These are phyloP conservation scores for Orbilia javanica DNA, from an alignment of 2,329 filamentous ascomycete genomes.

Conservation along the genomic window DNA sequence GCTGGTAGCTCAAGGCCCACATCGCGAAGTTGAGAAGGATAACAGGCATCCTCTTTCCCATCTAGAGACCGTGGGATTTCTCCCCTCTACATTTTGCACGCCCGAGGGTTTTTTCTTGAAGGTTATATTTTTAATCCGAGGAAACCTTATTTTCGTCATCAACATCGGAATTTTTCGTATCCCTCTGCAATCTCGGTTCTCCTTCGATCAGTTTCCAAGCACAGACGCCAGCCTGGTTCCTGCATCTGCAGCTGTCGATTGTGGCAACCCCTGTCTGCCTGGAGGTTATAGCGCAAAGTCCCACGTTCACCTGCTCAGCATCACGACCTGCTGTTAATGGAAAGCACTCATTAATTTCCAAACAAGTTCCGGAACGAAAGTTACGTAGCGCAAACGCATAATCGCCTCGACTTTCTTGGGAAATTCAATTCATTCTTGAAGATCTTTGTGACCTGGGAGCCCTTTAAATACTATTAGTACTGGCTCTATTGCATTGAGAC, in stretches of 20 bases:
- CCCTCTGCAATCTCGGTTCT: conserved; percentile 22
- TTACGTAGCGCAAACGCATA: conserved; percentile 42
- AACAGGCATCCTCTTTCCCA: conserved; percentile 21
- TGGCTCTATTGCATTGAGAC: conserved; percentile 7
- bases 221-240: conserved; percentile 49
- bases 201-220: conserved; percentile 21
- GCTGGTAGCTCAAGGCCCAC: conserved; percentile 38
- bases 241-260: conserved; percentile 46
- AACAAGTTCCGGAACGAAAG: conserved; percentile 46
- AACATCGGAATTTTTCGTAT: neutral
- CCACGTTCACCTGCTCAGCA: conserved; percentile 28
- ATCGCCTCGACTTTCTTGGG: conserved; percentile 46
- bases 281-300: conserved; percentile 44
- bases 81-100: neutral
- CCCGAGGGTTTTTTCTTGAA: neutral
- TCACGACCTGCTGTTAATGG: conserved; percentile 56
- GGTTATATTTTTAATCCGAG: conserved; percentile 18
- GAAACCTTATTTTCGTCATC: conserved; percentile 12
- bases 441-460: neutral
- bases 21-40: conserved; percentile 34
- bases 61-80: conserved; percentile 3
- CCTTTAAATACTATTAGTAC: conserved; percentile 24
- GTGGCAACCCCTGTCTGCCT: conserved; percentile 50
- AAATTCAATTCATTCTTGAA: conserved; percentile 19
- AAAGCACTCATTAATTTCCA: conserved; percentile 37